These are phyloP conservation scores for Sugiyamaella novakii DNA, from an alignment of 1,139 yeast genomes.

Conservation along the genomic window DNA sequence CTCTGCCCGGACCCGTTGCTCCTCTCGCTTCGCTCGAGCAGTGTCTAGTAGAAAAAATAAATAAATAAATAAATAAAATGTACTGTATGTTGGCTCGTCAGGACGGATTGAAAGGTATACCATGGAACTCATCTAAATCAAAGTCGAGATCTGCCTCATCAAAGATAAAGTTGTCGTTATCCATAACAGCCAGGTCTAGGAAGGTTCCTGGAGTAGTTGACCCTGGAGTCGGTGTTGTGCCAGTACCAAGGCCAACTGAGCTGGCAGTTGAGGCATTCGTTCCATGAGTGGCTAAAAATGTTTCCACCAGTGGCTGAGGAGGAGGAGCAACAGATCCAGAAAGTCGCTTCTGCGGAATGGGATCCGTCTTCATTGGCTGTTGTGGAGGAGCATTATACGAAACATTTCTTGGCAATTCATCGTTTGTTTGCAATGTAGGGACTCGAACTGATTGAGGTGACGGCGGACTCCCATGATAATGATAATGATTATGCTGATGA, in stretches of 20 bases:
- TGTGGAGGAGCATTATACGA: not conserved
- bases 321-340: not conserved
- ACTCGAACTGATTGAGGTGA: conserved; percentile 1
- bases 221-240: conserved; percentile 15
- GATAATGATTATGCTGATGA: conserved; percentile 74
- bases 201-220: conserved; percentile 25
- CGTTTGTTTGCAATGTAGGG: too few relatives aligned
- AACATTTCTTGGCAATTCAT: too few relatives aligned
- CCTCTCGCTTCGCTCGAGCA: not conserved
- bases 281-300: conserved; percentile 16
- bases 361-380: not conserved
- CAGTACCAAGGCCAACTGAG: conserved; percentile 5
- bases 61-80: conserved; percentile 11
- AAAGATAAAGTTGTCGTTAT: conserved; percentile 30
- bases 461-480: conserved; percentile 24
- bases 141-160: conserved; percentile 29
- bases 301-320: conserved; percentile 15
- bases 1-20: conserved; percentile 4
- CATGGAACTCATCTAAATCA: conserved; percentile 33
- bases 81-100: conserved; percentile 13
- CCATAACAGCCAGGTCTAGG: conserved; percentile 33
- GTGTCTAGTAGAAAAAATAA: not conserved
- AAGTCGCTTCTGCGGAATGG: not conserved
- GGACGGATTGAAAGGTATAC: conserved; percentile 38
- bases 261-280: conserved; percentile 9